Base-by-base conservation (phyloP, 1,139 yeast genomes). In the Geotrichum aggregatum region DNA sequence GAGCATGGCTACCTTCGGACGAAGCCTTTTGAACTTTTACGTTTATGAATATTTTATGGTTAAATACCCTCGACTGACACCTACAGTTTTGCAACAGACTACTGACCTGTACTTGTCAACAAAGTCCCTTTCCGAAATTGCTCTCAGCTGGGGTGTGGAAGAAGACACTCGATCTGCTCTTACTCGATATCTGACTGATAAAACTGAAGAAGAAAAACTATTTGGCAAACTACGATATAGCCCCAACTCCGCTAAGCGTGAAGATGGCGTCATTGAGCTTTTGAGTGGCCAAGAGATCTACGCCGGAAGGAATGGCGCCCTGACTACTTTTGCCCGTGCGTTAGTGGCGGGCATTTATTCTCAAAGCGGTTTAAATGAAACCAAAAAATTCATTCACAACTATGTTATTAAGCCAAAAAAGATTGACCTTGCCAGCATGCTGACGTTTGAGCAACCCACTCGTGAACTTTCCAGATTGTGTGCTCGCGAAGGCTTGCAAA, bases 41-140 rank as follows among this genome's bases (percentile, higher is more conserved):
- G 84, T 83, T 2, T 77, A 86, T 33, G 95, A 88, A 67, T 71
- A 85, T 63, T 74, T 91, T 55, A 73, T 88, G 63, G 70, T 83
- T 50, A 80, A 78, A 59, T 88, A 88, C 68, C 99, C 99, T 47
- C 80, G 99, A 66, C 76, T 94, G 57, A 98, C 99, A 30, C 78
- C 84, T 61, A 77, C 82, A 10, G 83, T 91, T 26, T 78, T 88
- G 57, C 81, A 83, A 61, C 78, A 82, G 28, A 89, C 94, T 1
- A 81, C 86, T 4, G 83, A 85, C 60, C 76, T 94, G 6, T 85
- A 80, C 65, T 76, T 84, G 68, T 87, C 92, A 1, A 77, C 79
- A 40, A 76, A 75, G 16, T 76, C 89, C 0, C 73, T 92, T 56
- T 72, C 79, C 43, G 77, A 76, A 46, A 72, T 89, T 39, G 96